Evolutionary conservation across 129 eudicot genomes (phyloP).

Genomic region (Kitagawia praeruptora): DNA sequence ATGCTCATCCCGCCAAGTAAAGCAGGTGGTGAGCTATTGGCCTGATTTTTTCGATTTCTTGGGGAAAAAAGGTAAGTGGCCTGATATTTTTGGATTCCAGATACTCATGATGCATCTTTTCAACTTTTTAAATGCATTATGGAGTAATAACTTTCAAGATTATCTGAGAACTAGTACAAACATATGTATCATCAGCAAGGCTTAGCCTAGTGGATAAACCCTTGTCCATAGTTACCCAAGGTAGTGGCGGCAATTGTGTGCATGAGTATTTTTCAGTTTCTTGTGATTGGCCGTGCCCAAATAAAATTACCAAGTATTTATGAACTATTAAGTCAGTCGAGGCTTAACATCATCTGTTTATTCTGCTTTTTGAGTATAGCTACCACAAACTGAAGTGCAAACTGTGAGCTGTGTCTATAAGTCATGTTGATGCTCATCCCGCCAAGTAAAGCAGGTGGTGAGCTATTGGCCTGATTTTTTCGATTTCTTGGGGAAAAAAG

Average conservation of each 20-base stretch:
- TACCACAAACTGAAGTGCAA: neutral
- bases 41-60: neutral
- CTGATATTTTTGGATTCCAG: neutral
- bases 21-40: neutral
- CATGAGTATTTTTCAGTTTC: neutral
- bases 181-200: neutral
- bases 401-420: neutral
- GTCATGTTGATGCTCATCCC: neutral
- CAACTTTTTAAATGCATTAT: too few relatives aligned
- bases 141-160: neutral
- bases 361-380: neutral
- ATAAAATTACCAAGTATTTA: too few relatives aligned
- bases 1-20: neutral
- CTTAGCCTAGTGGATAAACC: neutral
- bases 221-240: neutral
- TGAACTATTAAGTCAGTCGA: neutral
- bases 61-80: neutral
- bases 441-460: neutral
- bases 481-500: neutral
- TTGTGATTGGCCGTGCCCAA: neutral
- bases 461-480: neutral
- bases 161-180: neutral
- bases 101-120: neutral
- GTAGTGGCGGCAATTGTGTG: neutral
- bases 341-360: neutral